Percentiles rank a stretch among this genome's conserved stretches.
Evolutionary conservation across 2,329 filamentous ascomycete genomes (phyloP).

Genomic region (Penicillium sp.): DNA sequence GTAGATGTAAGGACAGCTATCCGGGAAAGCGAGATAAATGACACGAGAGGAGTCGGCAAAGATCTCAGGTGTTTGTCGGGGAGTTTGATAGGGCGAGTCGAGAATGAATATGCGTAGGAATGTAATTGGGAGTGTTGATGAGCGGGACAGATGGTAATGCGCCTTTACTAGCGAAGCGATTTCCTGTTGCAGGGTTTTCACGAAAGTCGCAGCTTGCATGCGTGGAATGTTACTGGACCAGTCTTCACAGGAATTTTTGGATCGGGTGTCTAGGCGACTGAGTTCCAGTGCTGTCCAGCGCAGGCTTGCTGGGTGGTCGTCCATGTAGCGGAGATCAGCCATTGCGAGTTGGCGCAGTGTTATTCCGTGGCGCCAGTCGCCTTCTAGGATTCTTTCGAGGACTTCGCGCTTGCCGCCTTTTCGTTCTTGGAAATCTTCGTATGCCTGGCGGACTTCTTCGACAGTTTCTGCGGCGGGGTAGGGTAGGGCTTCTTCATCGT

Average conservation of each 20-base stretch:
- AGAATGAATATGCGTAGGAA: slow-evolving; percentile 77
- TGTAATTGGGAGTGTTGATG: slow-evolving; percentile 63
- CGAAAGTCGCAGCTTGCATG: slow-evolving; percentile 78
- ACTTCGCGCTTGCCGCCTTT: slow-evolving; percentile 56
- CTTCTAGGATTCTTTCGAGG: slow-evolving; percentile 57
- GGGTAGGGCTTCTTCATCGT: slow-evolving; percentile 64
- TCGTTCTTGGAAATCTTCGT: slow-evolving; percentile 59
- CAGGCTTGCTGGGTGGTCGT: slow-evolving; percentile 53
- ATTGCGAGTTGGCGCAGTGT: slow-evolving; percentile 58
- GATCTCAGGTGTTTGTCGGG: slow-evolving; percentile 39
- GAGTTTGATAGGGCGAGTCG: slow-evolving; percentile 74
- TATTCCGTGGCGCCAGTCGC: slow-evolving; percentile 58
- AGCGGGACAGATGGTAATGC: slow-evolving; percentile 78
- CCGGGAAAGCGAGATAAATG: slow-evolving; percentile 79
- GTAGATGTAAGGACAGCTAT: slow-evolving; percentile 76
- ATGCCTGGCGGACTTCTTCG: slow-evolving; percentile 66
- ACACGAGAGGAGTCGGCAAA: slow-evolving; percentile 66
- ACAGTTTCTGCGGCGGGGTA: slow-evolving; percentile 68
- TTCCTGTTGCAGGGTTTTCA: slow-evolving; percentile 72
- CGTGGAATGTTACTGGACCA: slow-evolving; percentile 56
- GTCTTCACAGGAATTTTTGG: slow-evolving; percentile 29
- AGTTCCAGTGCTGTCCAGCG: slow-evolving; percentile 58
- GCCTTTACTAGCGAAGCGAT: slow-evolving; percentile 78
- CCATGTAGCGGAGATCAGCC: slow-evolving; percentile 55
- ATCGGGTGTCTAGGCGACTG: slow-evolving; percentile 23